Evolutionary conservation across 2,329 filamentous ascomycete genomes (phyloP), one percentile per base, ranked within the genome.

Genomic region (Xenoacremonium recifei): DNA sequence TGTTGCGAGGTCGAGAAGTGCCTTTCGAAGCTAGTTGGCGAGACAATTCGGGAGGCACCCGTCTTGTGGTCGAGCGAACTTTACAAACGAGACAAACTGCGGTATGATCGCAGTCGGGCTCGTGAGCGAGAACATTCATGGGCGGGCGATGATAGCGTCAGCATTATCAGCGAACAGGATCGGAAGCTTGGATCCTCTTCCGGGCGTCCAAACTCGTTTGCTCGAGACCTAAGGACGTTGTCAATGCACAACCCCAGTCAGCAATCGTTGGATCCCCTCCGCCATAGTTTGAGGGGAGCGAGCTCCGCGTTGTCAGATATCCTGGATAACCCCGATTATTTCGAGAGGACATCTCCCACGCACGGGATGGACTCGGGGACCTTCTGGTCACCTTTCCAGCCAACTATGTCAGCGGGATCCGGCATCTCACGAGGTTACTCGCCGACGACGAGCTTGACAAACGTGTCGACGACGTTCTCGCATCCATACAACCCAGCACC

Each of bases 51-150:
- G 47, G 88, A 95, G 27, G 88, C 87, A 1, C 90, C 92, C 0
- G 88, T 95, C 1, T 71, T 97, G 3, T 96, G 90, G 90, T 90
- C 90, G 0, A 96, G 90, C 58, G 87, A 95, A 44, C 74, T 99
- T 1, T 97, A 89, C 61, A 80, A 84, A 44, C 79, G 87, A 17
- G 91, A 96, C 55, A 84, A 86, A 47, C 73, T 78, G 31, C 68
- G 77, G 39, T 77, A 82, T 40, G 80, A 81, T 37, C 67, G 69
- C 3, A 62, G 64, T 37, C 61, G 60, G 10, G 53, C 63, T 0
- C 66, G 71, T 19, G 76, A 78, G 27, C 66, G 69, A 25, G 71
- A 78, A 21, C 68, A 69, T 21, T 63, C 66, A 1, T 77, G 71
- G 66, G 53, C 52, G 5, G 60, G 58, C 16, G 76, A 80, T 43